A percentile compares a stretch with the other conserved stretches of the same genome.
Conservation (phyloP, 352 stramenopile genomes). For the Phytophthora sansomeana region DNA sequence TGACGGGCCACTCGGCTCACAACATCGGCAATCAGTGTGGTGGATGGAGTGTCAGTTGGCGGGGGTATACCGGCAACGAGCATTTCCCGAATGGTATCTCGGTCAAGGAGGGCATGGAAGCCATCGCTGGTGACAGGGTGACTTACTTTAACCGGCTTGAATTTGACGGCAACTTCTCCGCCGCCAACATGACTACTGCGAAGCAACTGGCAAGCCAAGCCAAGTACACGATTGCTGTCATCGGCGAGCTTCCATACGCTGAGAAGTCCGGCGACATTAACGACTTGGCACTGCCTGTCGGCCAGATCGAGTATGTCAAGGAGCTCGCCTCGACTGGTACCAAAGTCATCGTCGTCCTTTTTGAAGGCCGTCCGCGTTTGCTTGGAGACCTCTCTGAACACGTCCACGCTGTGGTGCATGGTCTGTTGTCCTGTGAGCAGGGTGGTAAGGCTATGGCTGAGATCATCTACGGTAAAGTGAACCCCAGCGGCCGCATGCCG, state of each 20-base stretch:
- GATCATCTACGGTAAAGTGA: slow-evolving; percentile 71
- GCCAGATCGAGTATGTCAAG: slow-evolving; percentile 76
- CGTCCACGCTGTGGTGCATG: slow-evolving; percentile 73
- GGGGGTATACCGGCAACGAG: slow-evolving; percentile 59
- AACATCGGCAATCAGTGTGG: too few relatives aligned
- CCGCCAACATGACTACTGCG: slow-evolving; percentile 42
- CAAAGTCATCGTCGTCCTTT: slow-evolving; percentile 75
- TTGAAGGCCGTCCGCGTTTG: slow-evolving; percentile 71
- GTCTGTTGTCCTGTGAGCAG: slow-evolving; percentile 62
- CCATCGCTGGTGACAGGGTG: slow-evolving; percentile 12
- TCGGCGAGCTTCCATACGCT: slow-evolving; percentile 74
- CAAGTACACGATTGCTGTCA: slow-evolving; percentile 63
- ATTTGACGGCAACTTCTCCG: slow-evolving; percentile 48
- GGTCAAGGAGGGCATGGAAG: slow-evolving; percentile 49
- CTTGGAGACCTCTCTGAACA: slow-evolving; percentile 49
- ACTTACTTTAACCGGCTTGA: slow-evolving; percentile 58
- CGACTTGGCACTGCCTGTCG: slow-evolving; percentile 59
- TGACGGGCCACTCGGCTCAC: too few relatives aligned
- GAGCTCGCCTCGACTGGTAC: slow-evolving; percentile 56
- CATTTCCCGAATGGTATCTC: slow-evolving; percentile 52
- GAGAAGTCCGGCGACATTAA: slow-evolving; percentile 84
- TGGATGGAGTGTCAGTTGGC: slow-evolving; percentile 41
- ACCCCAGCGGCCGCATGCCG: slow-evolving; percentile 73
- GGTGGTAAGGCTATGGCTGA: slow-evolving; percentile 80
- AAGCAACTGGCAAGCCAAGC: slow-evolving; percentile 48